These are phyloP conservation scores for Cadophora sp. DNA, from an alignment of 2,329 filamentous ascomycete species.

Conservation along the genomic window DNA sequence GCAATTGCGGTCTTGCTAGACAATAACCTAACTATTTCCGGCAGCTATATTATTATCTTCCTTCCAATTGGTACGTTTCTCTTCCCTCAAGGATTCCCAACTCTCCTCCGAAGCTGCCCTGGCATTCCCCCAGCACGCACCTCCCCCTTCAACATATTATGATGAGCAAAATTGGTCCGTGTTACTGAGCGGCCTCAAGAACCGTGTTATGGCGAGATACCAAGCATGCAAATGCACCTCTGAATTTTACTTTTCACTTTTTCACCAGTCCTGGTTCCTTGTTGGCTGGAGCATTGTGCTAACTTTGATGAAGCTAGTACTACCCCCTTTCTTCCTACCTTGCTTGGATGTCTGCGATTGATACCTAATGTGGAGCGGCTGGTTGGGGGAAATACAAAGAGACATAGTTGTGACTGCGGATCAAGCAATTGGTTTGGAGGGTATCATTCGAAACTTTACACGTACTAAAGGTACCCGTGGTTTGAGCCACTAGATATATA, in stretches of 20 bases:
- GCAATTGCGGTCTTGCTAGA: too few species aligned
- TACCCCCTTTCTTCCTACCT: background rate
- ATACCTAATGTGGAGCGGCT: background rate
- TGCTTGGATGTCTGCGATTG: background rate
- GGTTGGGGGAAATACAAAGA: too few species aligned
- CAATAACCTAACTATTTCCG: background rate
- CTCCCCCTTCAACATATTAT: constrained; percentile 47
- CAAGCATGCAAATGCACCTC: constrained; percentile 79
- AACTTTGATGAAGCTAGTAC: background rate
- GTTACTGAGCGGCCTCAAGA: constrained; percentile 96
- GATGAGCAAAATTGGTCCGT: constrained; percentile 95
- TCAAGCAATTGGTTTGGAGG: too few species aligned
- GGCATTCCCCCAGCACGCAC: background rate
- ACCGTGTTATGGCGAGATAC: constrained; percentile 80
- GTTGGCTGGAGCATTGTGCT: background rate
- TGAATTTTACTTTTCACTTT: constrained; percentile 61
- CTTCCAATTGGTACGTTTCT: background rate
- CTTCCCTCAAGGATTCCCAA: background rate
- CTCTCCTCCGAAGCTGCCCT: background rate
- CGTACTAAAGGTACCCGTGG: too few species aligned
- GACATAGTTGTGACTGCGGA: too few species aligned
- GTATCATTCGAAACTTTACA: too few species aligned
- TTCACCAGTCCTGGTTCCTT: background rate
- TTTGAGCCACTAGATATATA: too few species aligned
- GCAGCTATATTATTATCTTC: background rate